phyloP scores from a whole-genome alignment of 768 basidiomycete genomes.

The Boletus insuetus region DNA sequence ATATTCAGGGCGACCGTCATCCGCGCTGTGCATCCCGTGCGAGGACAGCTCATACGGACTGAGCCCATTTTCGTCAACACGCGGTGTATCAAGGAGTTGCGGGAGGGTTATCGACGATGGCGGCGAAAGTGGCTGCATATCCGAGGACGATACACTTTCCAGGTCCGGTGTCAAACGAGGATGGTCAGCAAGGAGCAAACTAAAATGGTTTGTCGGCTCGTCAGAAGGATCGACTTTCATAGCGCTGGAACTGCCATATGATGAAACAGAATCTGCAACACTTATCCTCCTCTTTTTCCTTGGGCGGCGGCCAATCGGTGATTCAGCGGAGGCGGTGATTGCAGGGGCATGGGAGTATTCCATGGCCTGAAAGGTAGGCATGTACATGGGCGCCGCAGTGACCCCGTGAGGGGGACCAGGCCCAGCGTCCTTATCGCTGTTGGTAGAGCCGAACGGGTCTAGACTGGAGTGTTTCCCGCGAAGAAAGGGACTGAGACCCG shows the following conservation, averaged over 20 bases:
- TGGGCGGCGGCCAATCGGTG: slow-evolving; percentile 27
- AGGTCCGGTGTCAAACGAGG: slow-evolving; percentile 33
- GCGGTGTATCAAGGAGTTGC: slow-evolving; percentile 26
- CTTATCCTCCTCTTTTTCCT: slow-evolving; percentile 37
- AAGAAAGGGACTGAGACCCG: slow-evolving; percentile 46
- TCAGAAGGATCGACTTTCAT: slow-evolving; percentile 26
- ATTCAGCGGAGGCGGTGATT: slow-evolving; percentile 30
- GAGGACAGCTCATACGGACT: slow-evolving; percentile 28
- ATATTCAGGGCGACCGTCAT: slow-evolving; percentile 32
- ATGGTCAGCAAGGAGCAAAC: slow-evolving; percentile 27
- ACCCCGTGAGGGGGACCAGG: slow-evolving; percentile 25
- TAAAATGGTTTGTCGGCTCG: slow-evolving; percentile 15
- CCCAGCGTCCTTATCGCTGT: slow-evolving; percentile 33
- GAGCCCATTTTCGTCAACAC: slow-evolving; percentile 22
- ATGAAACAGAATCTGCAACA: slow-evolving; percentile 35
- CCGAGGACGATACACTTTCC: slow-evolving; percentile 32
- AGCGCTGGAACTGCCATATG: slow-evolving; percentile 30
- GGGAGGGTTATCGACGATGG: slow-evolving; percentile 28
- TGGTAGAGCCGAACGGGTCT: slow-evolving; percentile 45
- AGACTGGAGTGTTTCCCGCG: slow-evolving; percentile 51
- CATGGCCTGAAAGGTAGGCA: slow-evolving; percentile 41
- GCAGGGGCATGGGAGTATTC: slow-evolving; percentile 36
- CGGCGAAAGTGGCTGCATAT: slow-evolving; percentile 33
- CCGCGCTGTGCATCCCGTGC: slow-evolving; percentile 14
- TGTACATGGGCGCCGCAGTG: slow-evolving; percentile 34